Evolutionary conservation across 352 stramenopile genomes (phyloP).

Genomic region (Phytophthora pseudosyringae): DNA sequence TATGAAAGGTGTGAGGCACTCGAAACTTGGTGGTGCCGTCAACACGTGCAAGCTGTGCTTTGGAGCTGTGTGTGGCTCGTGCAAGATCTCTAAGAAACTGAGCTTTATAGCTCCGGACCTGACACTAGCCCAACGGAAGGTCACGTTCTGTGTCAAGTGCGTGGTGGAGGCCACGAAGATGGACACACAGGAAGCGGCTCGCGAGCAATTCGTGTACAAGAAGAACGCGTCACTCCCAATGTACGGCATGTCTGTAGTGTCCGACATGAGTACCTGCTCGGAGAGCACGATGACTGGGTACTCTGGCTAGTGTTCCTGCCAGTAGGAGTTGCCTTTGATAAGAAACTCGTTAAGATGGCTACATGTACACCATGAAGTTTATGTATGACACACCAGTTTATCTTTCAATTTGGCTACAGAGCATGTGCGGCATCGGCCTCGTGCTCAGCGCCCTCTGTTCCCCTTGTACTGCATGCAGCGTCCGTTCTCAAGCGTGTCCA

Average conservation of each 20-base stretch:
- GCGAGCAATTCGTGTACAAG: slow-evolving; percentile 31
- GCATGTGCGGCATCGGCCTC: slow-evolving; percentile 43
- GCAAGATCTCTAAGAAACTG: slow-evolving; percentile 33
- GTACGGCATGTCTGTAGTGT: slow-evolving; percentile 10
- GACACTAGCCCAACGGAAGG: slow-evolving; percentile 21
- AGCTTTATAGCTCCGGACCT: slow-evolving; percentile 37
- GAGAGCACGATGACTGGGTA: slow-evolving; percentile 13
- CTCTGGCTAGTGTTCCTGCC: neutral
- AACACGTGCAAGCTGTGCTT: slow-evolving; percentile 37
- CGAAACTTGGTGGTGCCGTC: slow-evolving; percentile 3
- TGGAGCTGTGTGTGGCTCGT: slow-evolving; percentile 23
- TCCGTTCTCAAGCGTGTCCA: neutral
- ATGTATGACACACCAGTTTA: no score
- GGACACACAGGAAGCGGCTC: slow-evolving; percentile 30
- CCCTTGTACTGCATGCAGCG: neutral
- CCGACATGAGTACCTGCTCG: slow-evolving; percentile 28
- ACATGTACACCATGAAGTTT: no score
- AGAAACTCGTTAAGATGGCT: no score
- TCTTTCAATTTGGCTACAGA: slow-evolving; percentile 2
- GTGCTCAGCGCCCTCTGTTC: slow-evolving; percentile 19
- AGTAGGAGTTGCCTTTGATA: no score
- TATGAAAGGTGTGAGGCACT: slow-evolving; percentile 19
- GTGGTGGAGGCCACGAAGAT: slow-evolving; percentile 25
- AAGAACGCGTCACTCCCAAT: slow-evolving; percentile 4
- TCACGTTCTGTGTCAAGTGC: slow-evolving; percentile 32